phyloP scores from a whole-genome alignment of 805 yeast species.

The Ogataea populi-albae region DNA sequence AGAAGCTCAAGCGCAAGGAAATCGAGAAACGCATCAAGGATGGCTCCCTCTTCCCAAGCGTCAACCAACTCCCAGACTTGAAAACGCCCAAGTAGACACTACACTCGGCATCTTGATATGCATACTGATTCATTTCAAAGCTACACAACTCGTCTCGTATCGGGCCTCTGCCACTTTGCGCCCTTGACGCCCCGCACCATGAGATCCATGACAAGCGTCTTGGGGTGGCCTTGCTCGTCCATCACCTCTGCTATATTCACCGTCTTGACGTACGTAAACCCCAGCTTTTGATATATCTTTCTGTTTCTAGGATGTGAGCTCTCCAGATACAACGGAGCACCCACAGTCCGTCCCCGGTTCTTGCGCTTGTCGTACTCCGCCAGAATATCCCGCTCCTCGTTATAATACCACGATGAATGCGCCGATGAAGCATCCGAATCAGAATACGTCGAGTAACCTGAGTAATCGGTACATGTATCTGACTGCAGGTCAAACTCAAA shows the following conservation, averaged over 20 bases:
- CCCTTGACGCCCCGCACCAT: slow-evolving; percentile 40
- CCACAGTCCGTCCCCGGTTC: slow-evolving; percentile 29
- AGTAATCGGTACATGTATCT: slow-evolving; percentile 34
- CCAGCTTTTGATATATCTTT: slow-evolving; percentile 51
- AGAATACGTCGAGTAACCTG: slow-evolving; percentile 32
- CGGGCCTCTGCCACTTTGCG: slow-evolving; percentile 30
- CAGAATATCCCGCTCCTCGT: slow-evolving; percentile 34
- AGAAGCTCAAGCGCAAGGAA: slow-evolving; percentile 33
- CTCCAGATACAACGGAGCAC: slow-evolving; percentile 48
- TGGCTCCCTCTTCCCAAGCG: slow-evolving; percentile 41
- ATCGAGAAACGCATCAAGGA: slow-evolving; percentile 32
- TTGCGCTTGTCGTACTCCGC: slow-evolving; percentile 32
- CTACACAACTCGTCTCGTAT: slow-evolving; percentile 3
- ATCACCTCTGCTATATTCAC: slow-evolving; percentile 33
- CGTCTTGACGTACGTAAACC: slow-evolving; percentile 41
- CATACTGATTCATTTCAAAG: no score
- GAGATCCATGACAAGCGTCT: slow-evolving; percentile 34
- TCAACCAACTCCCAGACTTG: slow-evolving; percentile 19
- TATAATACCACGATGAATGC: slow-evolving; percentile 35
- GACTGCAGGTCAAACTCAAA: slow-evolving; percentile 33
- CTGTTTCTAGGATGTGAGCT: slow-evolving; percentile 54
- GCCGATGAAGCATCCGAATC: slow-evolving; percentile 33
- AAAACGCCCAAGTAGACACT: background rate
- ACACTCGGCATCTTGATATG: background rate
- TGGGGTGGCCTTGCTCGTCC: slow-evolving; percentile 24